A percentile compares a stretch with the other conserved stretches of the same genome.
Evolutionary conservation across 345 rosid genomes (phyloP).

Genomic region (Eucalyptus victrix): DNA sequence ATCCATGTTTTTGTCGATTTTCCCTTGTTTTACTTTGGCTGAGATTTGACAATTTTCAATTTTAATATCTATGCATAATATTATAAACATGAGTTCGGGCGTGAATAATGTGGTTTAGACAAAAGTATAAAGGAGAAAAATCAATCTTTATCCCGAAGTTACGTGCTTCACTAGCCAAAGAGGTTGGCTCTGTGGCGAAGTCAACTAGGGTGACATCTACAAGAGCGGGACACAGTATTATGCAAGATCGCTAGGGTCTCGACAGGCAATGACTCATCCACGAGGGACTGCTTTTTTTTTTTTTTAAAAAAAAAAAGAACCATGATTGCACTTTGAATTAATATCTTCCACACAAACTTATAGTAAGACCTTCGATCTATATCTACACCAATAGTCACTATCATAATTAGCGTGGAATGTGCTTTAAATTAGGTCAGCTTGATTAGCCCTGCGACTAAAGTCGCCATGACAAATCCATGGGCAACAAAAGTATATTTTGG

Average conservation of each 20-base stretch:
- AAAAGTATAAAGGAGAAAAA: not conserved
- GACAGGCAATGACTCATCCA: not conserved
- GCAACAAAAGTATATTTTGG: not conserved
- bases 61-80: not conserved
- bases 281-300: not conserved
- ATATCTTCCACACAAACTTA: not conserved
- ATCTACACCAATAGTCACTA: not conserved
- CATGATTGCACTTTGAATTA: not conserved
- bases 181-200: not conserved
- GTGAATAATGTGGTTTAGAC: not conserved
- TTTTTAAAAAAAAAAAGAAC: not conserved
- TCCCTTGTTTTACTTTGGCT: not conserved
- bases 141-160: not conserved
- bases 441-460: not conserved
- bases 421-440: not conserved
- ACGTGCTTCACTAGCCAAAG: not conserved
- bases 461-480: not conserved
- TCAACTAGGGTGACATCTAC: not conserved
- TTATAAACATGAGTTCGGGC: not conserved
- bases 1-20: not conserved
- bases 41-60: not conserved
- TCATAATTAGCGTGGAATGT: not conserved
- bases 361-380: not conserved
- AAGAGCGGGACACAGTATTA: not conserved
- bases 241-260: not conserved